These are phyloP conservation scores for Entelexis sorbosivorans DNA, from an alignment of 1,139 yeast genomes.

Conservation along the genomic window DNA sequence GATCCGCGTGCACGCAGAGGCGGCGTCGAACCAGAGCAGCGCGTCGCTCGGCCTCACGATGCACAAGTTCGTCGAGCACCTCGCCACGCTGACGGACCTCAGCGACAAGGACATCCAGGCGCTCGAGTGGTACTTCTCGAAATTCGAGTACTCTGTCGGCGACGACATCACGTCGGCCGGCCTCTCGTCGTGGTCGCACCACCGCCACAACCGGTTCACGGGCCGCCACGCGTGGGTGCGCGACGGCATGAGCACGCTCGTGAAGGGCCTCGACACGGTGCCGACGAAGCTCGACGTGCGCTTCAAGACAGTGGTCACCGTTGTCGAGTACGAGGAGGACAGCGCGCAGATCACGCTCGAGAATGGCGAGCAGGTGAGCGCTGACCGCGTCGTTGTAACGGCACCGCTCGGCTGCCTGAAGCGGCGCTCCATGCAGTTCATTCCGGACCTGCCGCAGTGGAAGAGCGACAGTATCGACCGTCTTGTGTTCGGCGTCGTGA, in stretches of 20 bases:
- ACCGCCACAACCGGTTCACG: constrained; percentile 34
- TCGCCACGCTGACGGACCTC: constrained; percentile 29
- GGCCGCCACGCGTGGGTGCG: constrained; percentile 35
- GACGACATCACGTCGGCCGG: constrained; percentile 32
- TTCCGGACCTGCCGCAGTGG: constrained; percentile 37
- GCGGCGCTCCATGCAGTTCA: constrained; percentile 33
- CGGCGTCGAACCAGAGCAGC: constrained; percentile 23
- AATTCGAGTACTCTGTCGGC: constrained; percentile 35
- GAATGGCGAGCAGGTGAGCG: constrained; percentile 34
- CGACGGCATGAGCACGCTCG: constrained; percentile 32
- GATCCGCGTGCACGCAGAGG: constrained; percentile 32
- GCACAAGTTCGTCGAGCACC: constrained; percentile 29
- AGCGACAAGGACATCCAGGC: constrained; percentile 31
- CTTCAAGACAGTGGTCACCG: constrained; percentile 33
- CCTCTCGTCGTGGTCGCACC: constrained; percentile 36
- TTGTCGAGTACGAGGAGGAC: constrained; percentile 31
- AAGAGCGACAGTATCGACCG: constrained; percentile 34
- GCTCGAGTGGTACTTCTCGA: constrained; percentile 36
- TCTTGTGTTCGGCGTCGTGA: constrained; percentile 35
- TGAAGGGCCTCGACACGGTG: constrained; percentile 34
- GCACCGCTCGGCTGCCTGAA: constrained; percentile 37
- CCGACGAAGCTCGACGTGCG: constrained; percentile 35
- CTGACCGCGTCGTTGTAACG: constrained; percentile 35
- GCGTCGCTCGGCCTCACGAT: constrained; percentile 35
- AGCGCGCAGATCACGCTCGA: constrained; percentile 30